These are phyloP conservation scores for Talaromyces amestolkiae DNA, from an alignment of 2,329 filamentous ascomycete species.

Conservation along the genomic window DNA sequence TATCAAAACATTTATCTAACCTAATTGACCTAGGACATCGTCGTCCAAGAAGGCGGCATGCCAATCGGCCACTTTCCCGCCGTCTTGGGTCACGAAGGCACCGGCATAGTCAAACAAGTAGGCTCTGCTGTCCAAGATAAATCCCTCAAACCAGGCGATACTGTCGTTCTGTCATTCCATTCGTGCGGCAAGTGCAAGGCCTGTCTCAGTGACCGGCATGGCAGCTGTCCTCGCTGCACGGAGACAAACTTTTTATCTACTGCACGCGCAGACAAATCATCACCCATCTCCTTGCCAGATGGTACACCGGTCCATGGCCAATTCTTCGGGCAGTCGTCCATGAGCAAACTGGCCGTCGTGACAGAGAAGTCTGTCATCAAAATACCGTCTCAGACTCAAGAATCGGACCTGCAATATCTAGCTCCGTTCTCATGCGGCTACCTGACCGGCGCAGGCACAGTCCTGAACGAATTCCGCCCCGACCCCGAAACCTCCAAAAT, in stretches of 20 bases:
- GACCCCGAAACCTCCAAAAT: background rate
- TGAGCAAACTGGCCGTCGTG: background rate
- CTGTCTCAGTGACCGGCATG: background rate
- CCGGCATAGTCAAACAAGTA: constrained; percentile 50
- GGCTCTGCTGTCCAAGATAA: constrained; percentile 42
- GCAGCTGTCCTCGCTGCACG: background rate
- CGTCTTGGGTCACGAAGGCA: constrained; percentile 55
- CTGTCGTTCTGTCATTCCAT: background rate
- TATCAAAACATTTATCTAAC: background rate
- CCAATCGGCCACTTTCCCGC: constrained; percentile 6
- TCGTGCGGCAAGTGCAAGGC: background rate
- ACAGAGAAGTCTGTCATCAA: background rate
- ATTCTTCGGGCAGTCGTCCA: constrained; percentile 5
- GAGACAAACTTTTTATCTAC: background rate
- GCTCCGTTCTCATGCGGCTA: background rate
- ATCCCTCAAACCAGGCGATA: background rate
- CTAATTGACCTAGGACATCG: background rate
- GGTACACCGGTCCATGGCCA: background rate
- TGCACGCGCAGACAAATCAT: background rate
- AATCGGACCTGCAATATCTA: background rate
- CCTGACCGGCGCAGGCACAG: constrained; percentile 2
- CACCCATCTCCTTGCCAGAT: background rate
- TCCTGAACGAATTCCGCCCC: background rate
- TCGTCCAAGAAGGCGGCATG: constrained; percentile 9
- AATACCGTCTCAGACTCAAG: background rate